Evolutionary conservation across 768 basidiomycete species (phyloP), one percentile per base, ranked within the genome.

Genomic region (Mycena belliarum): DNA sequence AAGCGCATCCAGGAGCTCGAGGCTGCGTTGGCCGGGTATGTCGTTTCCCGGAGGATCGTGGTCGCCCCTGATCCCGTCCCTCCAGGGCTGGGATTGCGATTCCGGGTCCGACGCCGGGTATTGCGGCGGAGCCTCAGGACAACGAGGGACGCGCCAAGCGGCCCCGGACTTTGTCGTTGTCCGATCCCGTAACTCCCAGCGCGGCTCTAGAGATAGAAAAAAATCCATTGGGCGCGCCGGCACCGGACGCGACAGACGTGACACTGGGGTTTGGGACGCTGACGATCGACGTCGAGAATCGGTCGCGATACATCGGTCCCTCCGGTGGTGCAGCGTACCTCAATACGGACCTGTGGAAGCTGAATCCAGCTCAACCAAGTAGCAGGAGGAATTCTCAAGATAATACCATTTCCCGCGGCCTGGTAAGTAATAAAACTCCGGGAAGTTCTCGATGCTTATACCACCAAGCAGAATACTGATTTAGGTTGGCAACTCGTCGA

Each of bases 1-100:
- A 68, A 66, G 37, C 65, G 67, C 9, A 68, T 68, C 20, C 65
- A 66, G 32, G 67, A 66, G 52, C 63, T 68, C 21, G 67, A 68
- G 53, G 52, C 60, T 8, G 65, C 67, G n/a, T 45, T 68, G 49
- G 51, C 58, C 4, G 46, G 45, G 63, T 66, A 49, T 12, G 56
- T 3, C 35, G 32, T 23, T 4, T 43, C 16, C 33, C n/a, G 18
- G 2, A n/a, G n/a, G n/a, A 14, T 20, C 23, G 18, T 6, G 20
- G 26, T 43, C 14, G 14, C 28, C 46, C 20, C 25, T 18, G 43
- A 44, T n/a, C 35, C 23, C 28, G 3, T 38, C 33, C 3, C 20
- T 40, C 12, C 44, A 64, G 55, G 12, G 58, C 57, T 9, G 60
- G 60, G 3, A 53, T 63, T 35, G 29, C 42, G 23, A 46, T 63